A percentile compares a stretch with the other conserved stretches of the same genome.
Evolutionary conservation across 2,329 filamentous ascomycete species (phyloP).

Genomic region (Xylariaceae sp.): DNA sequence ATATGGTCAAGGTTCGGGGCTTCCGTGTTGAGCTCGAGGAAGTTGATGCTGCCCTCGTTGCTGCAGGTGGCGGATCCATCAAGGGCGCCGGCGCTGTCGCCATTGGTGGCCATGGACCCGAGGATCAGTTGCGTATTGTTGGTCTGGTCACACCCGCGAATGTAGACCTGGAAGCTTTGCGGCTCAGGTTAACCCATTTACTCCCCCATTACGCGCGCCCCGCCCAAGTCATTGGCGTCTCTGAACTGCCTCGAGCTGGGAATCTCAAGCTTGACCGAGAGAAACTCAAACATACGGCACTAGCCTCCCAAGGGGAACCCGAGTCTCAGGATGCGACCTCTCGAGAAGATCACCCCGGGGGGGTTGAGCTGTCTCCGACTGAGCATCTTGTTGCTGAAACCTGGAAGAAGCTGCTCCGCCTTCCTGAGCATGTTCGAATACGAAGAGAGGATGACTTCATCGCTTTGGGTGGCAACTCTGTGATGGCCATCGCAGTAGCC

Average conservation of each 20-base stretch:
- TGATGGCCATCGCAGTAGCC: constrained; percentile 5
- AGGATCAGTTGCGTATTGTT: no score
- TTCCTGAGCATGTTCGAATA: neutral
- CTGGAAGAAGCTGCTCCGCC: constrained; percentile 2
- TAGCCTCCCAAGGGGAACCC: neutral
- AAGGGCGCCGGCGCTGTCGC: no score
- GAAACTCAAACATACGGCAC: neutral
- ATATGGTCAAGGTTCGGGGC: no score
- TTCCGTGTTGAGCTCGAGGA: no score
- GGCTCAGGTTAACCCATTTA: no score
- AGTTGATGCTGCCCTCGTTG: no score
- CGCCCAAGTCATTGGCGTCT: neutral
- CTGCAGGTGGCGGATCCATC: no score
- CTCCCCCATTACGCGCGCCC: constrained; percentile 4
- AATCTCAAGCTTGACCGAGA: constrained; percentile 2
- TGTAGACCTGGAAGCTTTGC: no score
- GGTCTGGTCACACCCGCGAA: no score
- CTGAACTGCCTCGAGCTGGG: constrained; percentile 1
- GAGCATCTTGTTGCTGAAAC: neutral
- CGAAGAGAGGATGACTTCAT: constrained; percentile 6
- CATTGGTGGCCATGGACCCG: no score
- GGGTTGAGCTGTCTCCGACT: neutral
- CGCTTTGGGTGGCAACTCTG: constrained; percentile 6
- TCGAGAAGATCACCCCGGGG: no score
- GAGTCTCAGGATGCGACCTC: neutral